phyloP scores from a whole-genome alignment of 2,329 filamentous ascomycete genomes.

The Sporothrix pallida region DNA sequence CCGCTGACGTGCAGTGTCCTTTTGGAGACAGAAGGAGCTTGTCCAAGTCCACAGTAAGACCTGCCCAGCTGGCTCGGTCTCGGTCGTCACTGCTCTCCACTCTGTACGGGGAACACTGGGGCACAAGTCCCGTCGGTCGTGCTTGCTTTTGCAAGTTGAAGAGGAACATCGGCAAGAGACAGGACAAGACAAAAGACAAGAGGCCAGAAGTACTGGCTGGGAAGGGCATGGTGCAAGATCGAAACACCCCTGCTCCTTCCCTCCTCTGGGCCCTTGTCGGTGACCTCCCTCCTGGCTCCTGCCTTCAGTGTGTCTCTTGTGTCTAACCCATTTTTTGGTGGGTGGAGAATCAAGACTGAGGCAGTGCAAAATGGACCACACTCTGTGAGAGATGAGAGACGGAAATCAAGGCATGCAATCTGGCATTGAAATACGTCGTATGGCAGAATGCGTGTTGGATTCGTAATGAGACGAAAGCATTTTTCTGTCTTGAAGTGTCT shows the following conservation, averaged over 20 bases:
- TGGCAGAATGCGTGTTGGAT: constrained; percentile 13
- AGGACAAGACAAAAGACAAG: background rate
- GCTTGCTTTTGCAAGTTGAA: background rate
- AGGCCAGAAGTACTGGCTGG: background rate
- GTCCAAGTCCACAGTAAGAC: background rate
- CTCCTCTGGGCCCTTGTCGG: constrained; percentile 6
- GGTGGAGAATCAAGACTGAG: constrained; percentile 30
- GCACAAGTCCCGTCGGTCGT: constrained; percentile 1
- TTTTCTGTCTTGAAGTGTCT: too few species aligned
- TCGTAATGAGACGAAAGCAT: constrained; percentile 15
- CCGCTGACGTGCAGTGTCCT: constrained; percentile 14
- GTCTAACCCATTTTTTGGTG: background rate
- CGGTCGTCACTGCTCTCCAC: constrained; percentile 22
- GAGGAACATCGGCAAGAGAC: too few species aligned
- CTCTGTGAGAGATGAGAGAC: background rate
- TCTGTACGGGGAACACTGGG: background rate
- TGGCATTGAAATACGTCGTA: background rate
- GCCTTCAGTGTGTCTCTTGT: background rate
- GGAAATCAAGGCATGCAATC: constrained; percentile 4
- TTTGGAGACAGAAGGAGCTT: background rate
- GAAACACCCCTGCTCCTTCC: constrained; percentile 16
- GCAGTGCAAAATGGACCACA: constrained; percentile 25
- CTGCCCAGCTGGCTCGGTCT: background rate
- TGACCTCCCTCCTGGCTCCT: background rate
- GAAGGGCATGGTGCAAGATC: constrained; percentile 18